Conservation (phyloP, 2,329 filamentous ascomycete genomes). For the Delphinella strobiligena region DNA sequence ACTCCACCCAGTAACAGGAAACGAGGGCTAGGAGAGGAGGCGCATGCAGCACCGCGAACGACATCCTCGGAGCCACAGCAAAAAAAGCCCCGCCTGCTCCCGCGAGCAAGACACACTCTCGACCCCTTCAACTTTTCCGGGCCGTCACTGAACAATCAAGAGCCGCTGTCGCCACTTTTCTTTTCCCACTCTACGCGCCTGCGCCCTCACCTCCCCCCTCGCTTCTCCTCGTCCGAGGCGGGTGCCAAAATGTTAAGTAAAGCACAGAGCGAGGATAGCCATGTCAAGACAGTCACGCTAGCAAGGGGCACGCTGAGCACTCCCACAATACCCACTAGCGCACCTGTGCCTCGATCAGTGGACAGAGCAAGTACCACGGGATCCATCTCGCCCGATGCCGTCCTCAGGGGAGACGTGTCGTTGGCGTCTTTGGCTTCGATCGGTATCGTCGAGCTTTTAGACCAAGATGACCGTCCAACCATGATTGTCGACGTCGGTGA, state of each 20-base stretch:
- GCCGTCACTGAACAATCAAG: constrained; percentile 11
- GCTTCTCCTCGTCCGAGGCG: constrained; percentile 46
- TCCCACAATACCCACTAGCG: constrained; percentile 12
- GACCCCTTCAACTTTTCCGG: constrained; percentile 13
- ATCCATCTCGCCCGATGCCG: constrained; percentile 40
- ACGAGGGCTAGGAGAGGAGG: neutral
- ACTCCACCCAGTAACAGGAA: too few species aligned
- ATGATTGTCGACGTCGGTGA: constrained; percentile 61
- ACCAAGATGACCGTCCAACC: constrained; percentile 64
- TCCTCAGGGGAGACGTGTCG: constrained; percentile 32
- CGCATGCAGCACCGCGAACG: neutral
- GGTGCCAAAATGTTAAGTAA: constrained; percentile 47
- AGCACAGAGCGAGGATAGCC: constrained; percentile 35
- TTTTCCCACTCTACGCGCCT: constrained; percentile 34
- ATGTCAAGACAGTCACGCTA: constrained; percentile 40
- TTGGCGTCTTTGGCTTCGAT: constrained; percentile 50
- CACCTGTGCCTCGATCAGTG: constrained; percentile 32
- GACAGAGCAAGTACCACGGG: constrained; percentile 40
- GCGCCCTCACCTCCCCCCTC: constrained; percentile 35
- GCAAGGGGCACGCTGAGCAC: constrained; percentile 32
- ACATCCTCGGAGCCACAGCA: neutral
- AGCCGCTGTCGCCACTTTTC: constrained; percentile 40
- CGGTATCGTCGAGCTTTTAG: constrained; percentile 59
- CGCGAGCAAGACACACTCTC: constrained; percentile 12
- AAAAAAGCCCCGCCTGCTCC: constrained; percentile 12